Conservation (phyloP, 306 rosid species). For the Dalbergia cultrata region DNA sequence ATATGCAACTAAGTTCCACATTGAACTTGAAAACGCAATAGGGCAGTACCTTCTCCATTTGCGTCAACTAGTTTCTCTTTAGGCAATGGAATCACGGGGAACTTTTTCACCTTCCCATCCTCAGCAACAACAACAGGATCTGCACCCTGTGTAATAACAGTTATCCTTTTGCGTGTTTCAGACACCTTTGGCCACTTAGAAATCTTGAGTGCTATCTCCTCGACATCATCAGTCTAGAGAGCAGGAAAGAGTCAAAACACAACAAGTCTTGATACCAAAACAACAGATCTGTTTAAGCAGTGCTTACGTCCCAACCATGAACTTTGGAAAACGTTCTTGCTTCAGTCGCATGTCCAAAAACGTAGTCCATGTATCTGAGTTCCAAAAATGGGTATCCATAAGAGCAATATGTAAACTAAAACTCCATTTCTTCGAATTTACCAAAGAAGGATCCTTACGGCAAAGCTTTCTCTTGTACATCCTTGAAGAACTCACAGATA, state of each 20-base stretch:
- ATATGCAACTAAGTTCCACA: not conserved
- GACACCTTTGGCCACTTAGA: slow-evolving; percentile 84
- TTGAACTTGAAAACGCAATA: not conserved
- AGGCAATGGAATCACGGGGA: slow-evolving; percentile 72
- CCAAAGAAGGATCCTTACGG: slow-evolving; percentile 55
- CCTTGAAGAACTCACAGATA: slow-evolving; percentile 84
- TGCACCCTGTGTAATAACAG: slow-evolving; percentile 91
- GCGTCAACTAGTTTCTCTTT: slow-evolving; percentile 91
- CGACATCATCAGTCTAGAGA: slow-evolving; percentile 73
- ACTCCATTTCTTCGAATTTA: slow-evolving; percentile 24
- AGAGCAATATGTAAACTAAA: slow-evolving; percentile 25
- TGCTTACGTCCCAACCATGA: slow-evolving; percentile 82
- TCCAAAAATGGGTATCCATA: slow-evolving; percentile 14
- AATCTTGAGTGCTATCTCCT: slow-evolving; percentile 87
- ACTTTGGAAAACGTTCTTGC: slow-evolving; percentile 82
- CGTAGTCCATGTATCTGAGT: slow-evolving; percentile 74
- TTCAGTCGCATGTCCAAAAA: slow-evolving; percentile 89
- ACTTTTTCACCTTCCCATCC: slow-evolving; percentile 74
- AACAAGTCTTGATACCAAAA: slow-evolving; percentile 25
- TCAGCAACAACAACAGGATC: slow-evolving; percentile 88
- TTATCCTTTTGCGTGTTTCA: slow-evolving; percentile 76
- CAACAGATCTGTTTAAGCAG: slow-evolving; percentile 20
- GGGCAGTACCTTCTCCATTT: slow-evolving; percentile 79
- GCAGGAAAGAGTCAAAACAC: slow-evolving; percentile 10
- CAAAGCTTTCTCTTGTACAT: slow-evolving; percentile 73